Conservation (phyloP, 768 basidiomycete genomes). For the Glaciozyma martinii region DNA sequence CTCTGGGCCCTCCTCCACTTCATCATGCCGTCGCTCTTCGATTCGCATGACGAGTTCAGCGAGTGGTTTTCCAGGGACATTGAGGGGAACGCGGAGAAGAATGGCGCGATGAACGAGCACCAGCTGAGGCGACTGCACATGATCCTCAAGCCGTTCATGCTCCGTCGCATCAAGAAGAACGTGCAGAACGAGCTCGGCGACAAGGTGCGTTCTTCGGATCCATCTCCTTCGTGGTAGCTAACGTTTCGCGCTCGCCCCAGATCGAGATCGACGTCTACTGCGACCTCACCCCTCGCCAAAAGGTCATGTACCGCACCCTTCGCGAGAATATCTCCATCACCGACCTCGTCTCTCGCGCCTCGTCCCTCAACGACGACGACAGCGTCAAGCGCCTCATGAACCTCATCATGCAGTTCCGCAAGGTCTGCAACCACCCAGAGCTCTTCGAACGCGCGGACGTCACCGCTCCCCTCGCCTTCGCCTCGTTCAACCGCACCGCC, state of each 20-base stretch:
- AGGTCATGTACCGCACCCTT: constrained; percentile 76
- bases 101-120: constrained; percentile 84
- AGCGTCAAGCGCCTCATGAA: constrained; percentile 95
- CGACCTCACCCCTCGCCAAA: constrained; percentile 85
- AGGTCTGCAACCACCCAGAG: constrained; percentile 97
- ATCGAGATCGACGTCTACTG: constrained; percentile 94
- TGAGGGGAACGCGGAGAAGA: constrained; percentile 77
- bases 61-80: constrained; percentile 99
- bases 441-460: constrained; percentile 96
- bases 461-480: constrained; percentile 82
- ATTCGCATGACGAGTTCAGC: constrained; percentile 97
- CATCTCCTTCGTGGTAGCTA: not conserved
- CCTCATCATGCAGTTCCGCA: constrained; percentile 99
- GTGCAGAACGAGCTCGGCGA: constrained; percentile 99
- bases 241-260: constrained; percentile 42
- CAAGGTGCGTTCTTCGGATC: constrained; percentile 53
- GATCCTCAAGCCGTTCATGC: constrained; percentile 99
- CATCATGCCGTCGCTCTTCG: constrained; percentile 99
- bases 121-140: constrained; percentile 91
- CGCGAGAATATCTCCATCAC: constrained; percentile 88
- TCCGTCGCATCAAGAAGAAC: constrained; percentile 89
- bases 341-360: constrained; percentile 86
- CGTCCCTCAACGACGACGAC: constrained; percentile 73
- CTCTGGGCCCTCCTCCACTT: constrained; percentile 97
- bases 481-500: constrained; percentile 67